These are phyloP conservation scores for Fusarium tricinctum DNA, from an alignment of 2,329 filamentous ascomycete genomes.

Conservation along the genomic window DNA sequence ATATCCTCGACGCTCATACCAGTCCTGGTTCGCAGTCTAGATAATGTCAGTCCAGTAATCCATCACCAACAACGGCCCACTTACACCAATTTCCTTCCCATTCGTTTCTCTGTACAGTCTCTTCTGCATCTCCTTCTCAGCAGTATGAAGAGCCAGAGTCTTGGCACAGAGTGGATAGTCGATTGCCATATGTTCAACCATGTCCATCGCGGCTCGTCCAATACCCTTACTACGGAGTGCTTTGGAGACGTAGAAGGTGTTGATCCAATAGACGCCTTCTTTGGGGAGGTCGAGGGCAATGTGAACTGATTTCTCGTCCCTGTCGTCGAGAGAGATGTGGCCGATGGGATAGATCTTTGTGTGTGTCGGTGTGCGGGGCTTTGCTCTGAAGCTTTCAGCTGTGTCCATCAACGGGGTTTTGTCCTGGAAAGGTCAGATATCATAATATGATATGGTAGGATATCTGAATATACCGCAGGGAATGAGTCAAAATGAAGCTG, in stretches of 20 bases:
- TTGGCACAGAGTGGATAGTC: slow-evolving; percentile 45
- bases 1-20: slow-evolving; percentile 51
- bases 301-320: slow-evolving; percentile 23
- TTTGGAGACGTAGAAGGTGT: slow-evolving; percentile 49
- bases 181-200: slow-evolving; percentile 48
- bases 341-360: slow-evolving; percentile 40
- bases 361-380: slow-evolving; percentile 30
- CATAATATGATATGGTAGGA: accelerated
- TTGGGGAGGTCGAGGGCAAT: slow-evolving; percentile 40
- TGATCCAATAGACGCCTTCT: slow-evolving; percentile 50
- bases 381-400: slow-evolving; percentile 26
- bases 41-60: not conserved
- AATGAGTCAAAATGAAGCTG: slow-evolving; percentile 33
- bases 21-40: slow-evolving; percentile 50
- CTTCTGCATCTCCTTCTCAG: slow-evolving; percentile 43
- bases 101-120: slow-evolving; percentile 2
- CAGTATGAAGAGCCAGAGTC: slow-evolving; percentile 49
- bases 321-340: slow-evolving; percentile 47
- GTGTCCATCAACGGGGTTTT: slow-evolving; percentile 36
- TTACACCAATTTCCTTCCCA: slow-evolving; percentile 27
- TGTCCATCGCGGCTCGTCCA: slow-evolving; percentile 51
- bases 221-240: slow-evolving; percentile 48
- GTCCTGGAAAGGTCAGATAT: slow-evolving; percentile 12
- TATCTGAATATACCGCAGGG: slow-evolving; percentile 14
- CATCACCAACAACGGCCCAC: accelerated